Percentiles rank a stretch among this genome's conserved stretches.
These are phyloP conservation scores for Clarireedia homoeocarpa DNA, from an alignment of 2,329 filamentous ascomycete genomes.

Conservation along the genomic window DNA sequence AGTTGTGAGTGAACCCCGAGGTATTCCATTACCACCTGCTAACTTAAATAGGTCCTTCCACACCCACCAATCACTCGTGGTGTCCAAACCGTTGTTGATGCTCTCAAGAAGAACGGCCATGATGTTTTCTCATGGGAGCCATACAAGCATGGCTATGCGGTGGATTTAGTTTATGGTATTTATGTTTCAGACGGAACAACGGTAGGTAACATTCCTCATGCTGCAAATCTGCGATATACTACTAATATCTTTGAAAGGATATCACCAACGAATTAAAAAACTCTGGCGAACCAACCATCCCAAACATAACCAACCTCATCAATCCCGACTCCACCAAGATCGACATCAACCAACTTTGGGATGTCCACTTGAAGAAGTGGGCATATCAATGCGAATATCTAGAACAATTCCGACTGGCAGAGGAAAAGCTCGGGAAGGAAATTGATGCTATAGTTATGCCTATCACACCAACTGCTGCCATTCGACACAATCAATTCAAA, in stretches of 20 bases:
- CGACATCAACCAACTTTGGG: constrained; percentile 22
- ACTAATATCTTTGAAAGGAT: background rate
- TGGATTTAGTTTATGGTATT: constrained; percentile 20
- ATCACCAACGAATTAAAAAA: constrained; percentile 33
- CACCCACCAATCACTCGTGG: constrained; percentile 51
- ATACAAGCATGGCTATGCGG: constrained; percentile 27
- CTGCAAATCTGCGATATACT: background rate
- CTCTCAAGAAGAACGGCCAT: constrained; percentile 44
- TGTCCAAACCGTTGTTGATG: constrained; percentile 40
- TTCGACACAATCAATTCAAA: constrained; percentile 23
- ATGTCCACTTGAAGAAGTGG: constrained; percentile 21
- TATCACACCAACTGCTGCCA: constrained; percentile 28
- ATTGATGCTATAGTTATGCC: constrained; percentile 31
- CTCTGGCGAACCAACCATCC: constrained; percentile 43
- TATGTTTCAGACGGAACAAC: constrained; percentile 24
- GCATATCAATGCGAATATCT: constrained; percentile 29
- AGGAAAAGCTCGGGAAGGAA: constrained; percentile 22
- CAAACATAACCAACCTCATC: constrained; percentile 23
- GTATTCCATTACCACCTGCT: constrained; percentile 43
- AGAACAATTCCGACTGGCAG: constrained; percentile 26
- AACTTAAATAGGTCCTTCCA: constrained; percentile 44
- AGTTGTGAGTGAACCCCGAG: constrained; percentile 18
- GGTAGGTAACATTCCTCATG: background rate
- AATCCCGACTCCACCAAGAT: constrained; percentile 16
- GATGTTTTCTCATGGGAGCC: constrained; percentile 37